Evolutionary conservation across 2,329 filamentous ascomycete species (phyloP).

Genomic region (Sarocladium oryzae): DNA sequence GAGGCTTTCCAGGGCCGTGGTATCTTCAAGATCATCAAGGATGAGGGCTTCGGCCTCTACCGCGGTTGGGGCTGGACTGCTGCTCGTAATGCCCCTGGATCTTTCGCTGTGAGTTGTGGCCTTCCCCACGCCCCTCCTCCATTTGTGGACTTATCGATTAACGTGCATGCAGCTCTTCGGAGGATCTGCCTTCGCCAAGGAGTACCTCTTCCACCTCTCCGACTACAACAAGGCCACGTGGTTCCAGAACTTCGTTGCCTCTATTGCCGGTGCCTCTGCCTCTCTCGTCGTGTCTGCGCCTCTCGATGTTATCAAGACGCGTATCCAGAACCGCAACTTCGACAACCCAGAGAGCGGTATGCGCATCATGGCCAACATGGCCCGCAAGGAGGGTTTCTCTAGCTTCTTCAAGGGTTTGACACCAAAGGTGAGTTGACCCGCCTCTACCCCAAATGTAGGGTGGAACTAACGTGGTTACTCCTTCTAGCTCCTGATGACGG

Average conservation of each 20-base stretch:
- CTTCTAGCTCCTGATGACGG: conserved; percentile 83
- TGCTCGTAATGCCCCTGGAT: conserved; percentile 91
- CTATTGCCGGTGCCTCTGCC: conserved; percentile 87
- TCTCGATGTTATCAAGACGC: conserved; percentile 95
- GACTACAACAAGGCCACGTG: conserved; percentile 96
- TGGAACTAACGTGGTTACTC: conserved; percentile 10
- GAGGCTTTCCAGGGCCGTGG: conserved; percentile 95
- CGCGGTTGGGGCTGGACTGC: conserved; percentile 97
- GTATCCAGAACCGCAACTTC: conserved; percentile 98
- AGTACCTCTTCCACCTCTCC: conserved; percentile 80
- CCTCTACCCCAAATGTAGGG: neutral
- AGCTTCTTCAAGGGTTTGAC: conserved; percentile 98
- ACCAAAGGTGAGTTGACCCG: conserved; percentile 59
- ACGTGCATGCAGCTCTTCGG: conserved; percentile 70
- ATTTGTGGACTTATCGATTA: conserved; percentile 11
- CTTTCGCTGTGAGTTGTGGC: conserved; percentile 72
- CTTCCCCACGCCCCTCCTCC: neutral
- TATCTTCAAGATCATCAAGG: conserved; percentile 78
- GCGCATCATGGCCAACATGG: conserved; percentile 88
- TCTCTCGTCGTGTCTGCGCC: conserved; percentile 96
- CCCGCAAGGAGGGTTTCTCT: conserved; percentile 75
- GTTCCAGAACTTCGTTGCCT: conserved; percentile 96
- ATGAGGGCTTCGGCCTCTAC: conserved; percentile 94
- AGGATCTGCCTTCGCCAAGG: conserved; percentile 94
- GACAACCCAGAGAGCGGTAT: conserved; percentile 95